Evolutionary conservation across 495 filamentous ascomycete species (phyloP).

Genomic region (Symbiotaphrina buchneri): DNA sequence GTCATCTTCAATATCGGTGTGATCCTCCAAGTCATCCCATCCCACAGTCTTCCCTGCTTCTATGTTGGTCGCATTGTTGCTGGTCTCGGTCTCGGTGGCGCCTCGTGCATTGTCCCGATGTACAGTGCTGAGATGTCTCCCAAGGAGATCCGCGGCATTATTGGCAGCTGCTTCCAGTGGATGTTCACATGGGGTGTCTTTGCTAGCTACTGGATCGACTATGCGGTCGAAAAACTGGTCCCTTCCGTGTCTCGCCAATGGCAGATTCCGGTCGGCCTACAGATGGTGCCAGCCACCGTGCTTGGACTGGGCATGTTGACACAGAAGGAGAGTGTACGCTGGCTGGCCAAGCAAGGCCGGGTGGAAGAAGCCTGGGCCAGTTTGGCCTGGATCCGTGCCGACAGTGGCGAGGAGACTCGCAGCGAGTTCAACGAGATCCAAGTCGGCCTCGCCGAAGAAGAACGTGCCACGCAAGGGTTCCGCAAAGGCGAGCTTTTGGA

Average conservation of each 20-base stretch:
- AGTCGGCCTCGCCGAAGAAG: constrained; percentile 34
- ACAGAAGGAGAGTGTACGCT: constrained; percentile 49
- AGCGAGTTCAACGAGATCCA: constrained; percentile 46
- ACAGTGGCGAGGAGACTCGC: constrained; percentile 35
- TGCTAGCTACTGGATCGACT: constrained; percentile 52
- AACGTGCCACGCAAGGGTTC: too few species aligned
- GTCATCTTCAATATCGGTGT: too few species aligned
- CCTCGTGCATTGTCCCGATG: constrained; percentile 55
- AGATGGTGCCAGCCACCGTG: constrained; percentile 45
- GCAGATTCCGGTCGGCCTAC: constrained; percentile 45
- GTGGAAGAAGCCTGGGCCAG: constrained; percentile 51
- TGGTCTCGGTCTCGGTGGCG: constrained; percentile 54
- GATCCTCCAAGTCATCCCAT: too few species aligned
- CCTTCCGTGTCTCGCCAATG: too few species aligned
- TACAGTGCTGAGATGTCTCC: constrained; percentile 64
- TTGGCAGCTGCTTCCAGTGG: constrained; percentile 55
- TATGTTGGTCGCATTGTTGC: constrained; percentile 44
- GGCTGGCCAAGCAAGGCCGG: constrained; percentile 51
- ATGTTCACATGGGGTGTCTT: constrained; percentile 54
- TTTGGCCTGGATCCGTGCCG: constrained; percentile 38
- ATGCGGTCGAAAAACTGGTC: constrained; percentile 46
- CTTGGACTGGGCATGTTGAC: constrained; percentile 46
- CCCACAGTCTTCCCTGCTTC: too few species aligned
- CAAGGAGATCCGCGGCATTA: constrained; percentile 54
- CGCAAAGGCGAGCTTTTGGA: constrained; percentile 38